phyloP scores from a whole-genome alignment of 2,329 filamentous ascomycete species.

The Aspergillus tamarii region DNA sequence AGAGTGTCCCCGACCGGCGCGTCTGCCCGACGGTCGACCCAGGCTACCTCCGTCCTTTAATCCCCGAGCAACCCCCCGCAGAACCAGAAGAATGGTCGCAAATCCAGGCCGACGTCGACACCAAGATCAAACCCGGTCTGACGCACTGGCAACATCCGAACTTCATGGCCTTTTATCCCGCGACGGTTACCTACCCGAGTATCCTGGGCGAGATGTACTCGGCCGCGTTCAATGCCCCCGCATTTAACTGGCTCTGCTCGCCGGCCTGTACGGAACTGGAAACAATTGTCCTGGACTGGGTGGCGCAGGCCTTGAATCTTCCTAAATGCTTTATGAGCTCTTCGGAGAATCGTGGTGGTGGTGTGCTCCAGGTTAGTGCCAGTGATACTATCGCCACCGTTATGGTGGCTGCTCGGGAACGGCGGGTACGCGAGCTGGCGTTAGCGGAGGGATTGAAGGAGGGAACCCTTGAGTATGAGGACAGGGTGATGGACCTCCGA shows the following conservation, averaged over 20 bases:
- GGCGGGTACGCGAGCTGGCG: conserved; percentile 67
- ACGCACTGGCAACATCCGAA: conserved; percentile 95
- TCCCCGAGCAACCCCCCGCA: conserved; percentile 70
- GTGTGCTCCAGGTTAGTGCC: conserved; percentile 92
- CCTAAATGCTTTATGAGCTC: conserved; percentile 75
- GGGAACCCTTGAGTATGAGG: conserved; percentile 64
- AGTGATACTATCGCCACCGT: conserved; percentile 85
- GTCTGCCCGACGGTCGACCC: conserved; percentile 80
- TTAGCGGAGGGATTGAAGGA: conserved; percentile 51
- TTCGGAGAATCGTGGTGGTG: conserved; percentile 69
- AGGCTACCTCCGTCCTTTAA: conserved; percentile 79
- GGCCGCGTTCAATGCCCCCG: conserved; percentile 82
- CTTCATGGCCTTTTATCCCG: conserved; percentile 96
- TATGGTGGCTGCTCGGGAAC: conserved; percentile 84
- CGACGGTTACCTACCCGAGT: conserved; percentile 75
- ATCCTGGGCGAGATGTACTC: conserved; percentile 94
- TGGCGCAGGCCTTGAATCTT: conserved; percentile 74
- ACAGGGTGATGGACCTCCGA: conserved; percentile 67
- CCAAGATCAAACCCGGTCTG: conserved; percentile 85
- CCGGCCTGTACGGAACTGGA: conserved; percentile 92
- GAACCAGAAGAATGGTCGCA: conserved; percentile 71
- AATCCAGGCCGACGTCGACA: conserved; percentile 82
- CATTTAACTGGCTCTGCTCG: conserved; percentile 97
- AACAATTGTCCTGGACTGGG: conserved; percentile 90
- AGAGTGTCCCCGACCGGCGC: conserved; percentile 68